phyloP scores from a whole-genome alignment of 768 basidiomycete species.

The Leccinum truebloodii region DNA sequence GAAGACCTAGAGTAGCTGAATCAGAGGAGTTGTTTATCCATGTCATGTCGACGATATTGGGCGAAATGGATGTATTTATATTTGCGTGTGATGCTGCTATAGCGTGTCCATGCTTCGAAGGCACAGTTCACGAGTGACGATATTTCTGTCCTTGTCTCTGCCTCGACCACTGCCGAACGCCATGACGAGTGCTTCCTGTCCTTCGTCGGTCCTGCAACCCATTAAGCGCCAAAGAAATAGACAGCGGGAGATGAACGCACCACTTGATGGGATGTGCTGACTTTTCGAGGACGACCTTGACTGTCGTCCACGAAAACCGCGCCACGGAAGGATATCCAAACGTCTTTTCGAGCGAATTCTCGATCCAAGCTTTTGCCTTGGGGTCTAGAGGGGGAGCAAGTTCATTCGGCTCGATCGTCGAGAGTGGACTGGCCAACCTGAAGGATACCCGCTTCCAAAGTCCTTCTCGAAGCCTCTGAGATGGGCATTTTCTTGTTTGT shows the following conservation, averaged over 20 bases:
- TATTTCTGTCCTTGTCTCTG: slow-evolving; percentile 72
- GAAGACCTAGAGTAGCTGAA: slow-evolving; percentile 18
- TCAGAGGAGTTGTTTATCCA: background rate
- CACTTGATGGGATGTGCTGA: slow-evolving; percentile 79
- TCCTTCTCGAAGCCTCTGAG: slow-evolving; percentile 33
- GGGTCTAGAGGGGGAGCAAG: slow-evolving; percentile 61
- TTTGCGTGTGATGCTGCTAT: slow-evolving; percentile 30
- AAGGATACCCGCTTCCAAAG: slow-evolving; percentile 89
- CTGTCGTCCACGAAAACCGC: slow-evolving; percentile 95
- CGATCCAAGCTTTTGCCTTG: slow-evolving; percentile 87
- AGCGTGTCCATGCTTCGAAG: slow-evolving; percentile 69
- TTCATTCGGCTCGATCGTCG: background rate
- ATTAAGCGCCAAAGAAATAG: background rate
- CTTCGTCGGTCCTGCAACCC: slow-evolving; percentile 74
- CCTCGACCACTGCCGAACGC: slow-evolving; percentile 73
- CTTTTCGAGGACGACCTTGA: slow-evolving; percentile 82
- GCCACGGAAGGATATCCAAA: slow-evolving; percentile 92
- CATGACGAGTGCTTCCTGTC: slow-evolving; percentile 70
- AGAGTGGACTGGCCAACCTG: slow-evolving; percentile 48
- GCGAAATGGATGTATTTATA: slow-evolving; percentile 13
- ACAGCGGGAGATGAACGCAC: slow-evolving; percentile 40
- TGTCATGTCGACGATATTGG: background rate
- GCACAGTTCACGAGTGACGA: slow-evolving; percentile 71
- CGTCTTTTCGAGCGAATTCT: slow-evolving; percentile 71
- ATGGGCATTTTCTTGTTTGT: slow-evolving; percentile 3